phyloP scores from a whole-genome alignment of 345 rosid species.

The Carallia brachiata region DNA sequence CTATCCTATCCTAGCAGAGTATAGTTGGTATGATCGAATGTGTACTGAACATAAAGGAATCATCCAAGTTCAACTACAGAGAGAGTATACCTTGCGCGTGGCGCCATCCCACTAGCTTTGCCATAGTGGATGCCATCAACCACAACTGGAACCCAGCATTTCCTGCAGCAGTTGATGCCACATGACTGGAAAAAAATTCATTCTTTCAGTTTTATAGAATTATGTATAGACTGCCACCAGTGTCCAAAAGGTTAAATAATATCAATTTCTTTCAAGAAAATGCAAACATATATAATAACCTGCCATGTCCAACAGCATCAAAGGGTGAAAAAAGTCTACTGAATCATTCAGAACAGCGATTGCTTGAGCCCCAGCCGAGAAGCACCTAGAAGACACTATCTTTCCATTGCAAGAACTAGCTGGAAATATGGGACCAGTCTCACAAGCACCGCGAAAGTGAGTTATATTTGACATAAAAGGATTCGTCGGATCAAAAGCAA shows the following conservation, averaged over 20 bases:
- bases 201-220: not conserved
- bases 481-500: conserved; percentile 37
- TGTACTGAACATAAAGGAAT: too few species aligned
- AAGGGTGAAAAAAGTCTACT: conserved; percentile 72
- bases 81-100: conserved; percentile 59
- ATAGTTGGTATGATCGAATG: too few species aligned
- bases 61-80: too few species aligned
- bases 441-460: conserved; percentile 69
- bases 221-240: not conserved
- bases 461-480: conserved; percentile 41
- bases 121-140: conserved; percentile 69
- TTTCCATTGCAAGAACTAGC: conserved; percentile 67
- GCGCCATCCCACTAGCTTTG: conserved; percentile 82
- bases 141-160: conserved; percentile 68
- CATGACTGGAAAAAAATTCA: conserved; percentile 48
- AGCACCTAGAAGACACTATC: conserved; percentile 69
- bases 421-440: conserved; percentile 66
- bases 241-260: too few species aligned
- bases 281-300: conserved; percentile 31
- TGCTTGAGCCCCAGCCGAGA: conserved; percentile 82
- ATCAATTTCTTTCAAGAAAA: not conserved
- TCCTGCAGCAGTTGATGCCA: conserved; percentile 83
- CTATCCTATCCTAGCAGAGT: too few species aligned
- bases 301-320: conserved; percentile 85
- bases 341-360: conserved; percentile 48